Conservation (phyloP, 805 yeast genomes). For the Myxozyma neotropica region DNA sequence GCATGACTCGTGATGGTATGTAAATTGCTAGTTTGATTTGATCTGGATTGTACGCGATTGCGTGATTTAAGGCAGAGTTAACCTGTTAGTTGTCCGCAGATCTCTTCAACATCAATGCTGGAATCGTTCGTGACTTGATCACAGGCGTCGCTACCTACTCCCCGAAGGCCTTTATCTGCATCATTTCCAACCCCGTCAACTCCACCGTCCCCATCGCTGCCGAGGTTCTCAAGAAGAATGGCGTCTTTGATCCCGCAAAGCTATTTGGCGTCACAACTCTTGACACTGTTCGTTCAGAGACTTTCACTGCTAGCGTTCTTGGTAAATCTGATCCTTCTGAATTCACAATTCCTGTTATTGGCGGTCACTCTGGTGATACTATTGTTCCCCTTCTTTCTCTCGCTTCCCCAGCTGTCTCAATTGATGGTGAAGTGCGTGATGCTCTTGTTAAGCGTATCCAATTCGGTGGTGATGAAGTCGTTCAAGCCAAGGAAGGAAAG, state of each 20-base stretch:
- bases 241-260: conserved; percentile 68
- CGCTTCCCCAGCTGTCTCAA: conserved; percentile 41
- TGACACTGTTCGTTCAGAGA: conserved; percentile 85
- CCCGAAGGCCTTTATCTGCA: conserved; percentile 74
- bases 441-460: conserved; percentile 86
- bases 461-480: conserved; percentile 97
- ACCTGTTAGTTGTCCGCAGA: conserved; percentile 39
- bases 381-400: conserved; percentile 80
- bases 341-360: conserved; percentile 70
- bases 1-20: conserved; percentile 82
- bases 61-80: too few species aligned
- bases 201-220: conserved; percentile 89
- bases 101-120: conserved; percentile 79
- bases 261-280: conserved; percentile 88
- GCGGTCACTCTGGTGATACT: conserved; percentile 95
- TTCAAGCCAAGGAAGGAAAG: conserved; percentile 88
- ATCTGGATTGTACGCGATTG: too few species aligned
- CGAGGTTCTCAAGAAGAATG: conserved; percentile 69
- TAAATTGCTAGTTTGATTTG: not conserved
- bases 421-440: conserved; percentile 47
- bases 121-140: conserved; percentile 73
- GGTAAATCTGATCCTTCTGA: conserved; percentile 51
- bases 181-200: conserved; percentile 93
- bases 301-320: conserved; percentile 65
- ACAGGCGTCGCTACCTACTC: conserved; percentile 70